Evolutionary conservation across 306 rosid species (phyloP).

Genomic region (Phaseolus lunatus): DNA sequence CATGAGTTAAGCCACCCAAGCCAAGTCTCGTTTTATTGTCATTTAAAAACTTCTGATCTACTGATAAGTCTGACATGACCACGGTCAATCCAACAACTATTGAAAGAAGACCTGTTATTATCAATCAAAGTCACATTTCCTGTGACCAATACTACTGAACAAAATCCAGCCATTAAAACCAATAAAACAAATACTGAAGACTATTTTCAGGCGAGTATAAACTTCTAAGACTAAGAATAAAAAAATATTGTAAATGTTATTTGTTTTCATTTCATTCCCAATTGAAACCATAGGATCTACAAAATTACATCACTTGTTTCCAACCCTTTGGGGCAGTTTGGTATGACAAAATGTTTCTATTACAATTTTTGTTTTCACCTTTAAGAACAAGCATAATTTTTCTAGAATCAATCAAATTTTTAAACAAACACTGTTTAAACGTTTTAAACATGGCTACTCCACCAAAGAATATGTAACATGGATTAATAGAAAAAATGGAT

Average conservation of each 20-base stretch:
- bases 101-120: slow-evolving; percentile 14
- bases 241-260: neutral
- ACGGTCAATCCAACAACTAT: slow-evolving; percentile 6
- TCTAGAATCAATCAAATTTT: slow-evolving; percentile 25
- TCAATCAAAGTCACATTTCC: slow-evolving; percentile 13
- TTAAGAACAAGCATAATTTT: neutral
- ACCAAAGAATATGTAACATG: slow-evolving; percentile 19
- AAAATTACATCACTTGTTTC: slow-evolving; percentile 7
- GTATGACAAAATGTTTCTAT: neutral
- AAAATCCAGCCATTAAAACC: neutral
- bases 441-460: slow-evolving; percentile 15
- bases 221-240: slow-evolving; percentile 4
- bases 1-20: slow-evolving; percentile 31
- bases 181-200: slow-evolving; percentile 1
- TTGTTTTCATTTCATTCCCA: neutral
- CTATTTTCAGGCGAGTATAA: slow-evolving; percentile 20
- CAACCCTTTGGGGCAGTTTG: neutral
- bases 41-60: slow-evolving; percentile 28
- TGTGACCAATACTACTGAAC: neutral
- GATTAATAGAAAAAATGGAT: slow-evolving; percentile 1
- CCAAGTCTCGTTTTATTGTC: neutral
- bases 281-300: neutral
- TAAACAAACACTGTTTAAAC: slow-evolving; percentile 14
- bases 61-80: slow-evolving; percentile 2
- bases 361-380: neutral